Conservation (phyloP, 371 early-diverging fungal species). For the Spiromyces aspiralis region DNA sequence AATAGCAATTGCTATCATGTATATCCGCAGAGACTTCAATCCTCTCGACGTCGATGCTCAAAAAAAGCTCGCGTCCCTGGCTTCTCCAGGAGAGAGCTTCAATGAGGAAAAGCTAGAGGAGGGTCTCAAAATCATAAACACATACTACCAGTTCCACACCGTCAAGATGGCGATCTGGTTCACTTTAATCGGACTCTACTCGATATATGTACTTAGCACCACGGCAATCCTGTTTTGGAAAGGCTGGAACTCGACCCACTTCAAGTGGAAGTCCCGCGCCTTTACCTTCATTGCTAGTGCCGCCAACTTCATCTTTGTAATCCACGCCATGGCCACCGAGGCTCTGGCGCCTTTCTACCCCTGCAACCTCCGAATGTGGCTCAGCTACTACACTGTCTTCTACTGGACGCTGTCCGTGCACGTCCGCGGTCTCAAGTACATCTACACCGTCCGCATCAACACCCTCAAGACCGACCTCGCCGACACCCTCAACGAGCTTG, state of each 20-base stretch:
- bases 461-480: neutral
- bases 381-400: neutral
- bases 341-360: slow-evolving; percentile 1
- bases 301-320: neutral
- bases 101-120: no score
- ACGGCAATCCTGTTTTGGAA: neutral
- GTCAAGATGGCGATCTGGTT: slow-evolving; percentile 3
- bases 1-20: no score
- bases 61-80: no score
- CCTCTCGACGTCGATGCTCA: no score
- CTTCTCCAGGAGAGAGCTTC: no score
- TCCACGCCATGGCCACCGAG: slow-evolving; percentile 1
- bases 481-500: neutral
- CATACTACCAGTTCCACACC: no score
- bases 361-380: slow-evolving; percentile 3
- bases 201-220: neutral
- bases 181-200: neutral
- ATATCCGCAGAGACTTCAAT: no score
- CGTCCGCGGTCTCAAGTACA: slow-evolving; percentile 1
- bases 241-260: slow-evolving; percentile 1
- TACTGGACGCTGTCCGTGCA: neutral
- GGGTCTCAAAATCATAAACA: no score
- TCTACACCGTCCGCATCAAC: slow-evolving; percentile 1
- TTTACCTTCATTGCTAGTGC: neutral
- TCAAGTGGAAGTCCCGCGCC: neutral